Percentiles rank a stretch among this genome's conserved stretches.
Conservation (phyloP, 1,284 basidiomycete genomes). For the Leccinum angustisporum region DNA sequence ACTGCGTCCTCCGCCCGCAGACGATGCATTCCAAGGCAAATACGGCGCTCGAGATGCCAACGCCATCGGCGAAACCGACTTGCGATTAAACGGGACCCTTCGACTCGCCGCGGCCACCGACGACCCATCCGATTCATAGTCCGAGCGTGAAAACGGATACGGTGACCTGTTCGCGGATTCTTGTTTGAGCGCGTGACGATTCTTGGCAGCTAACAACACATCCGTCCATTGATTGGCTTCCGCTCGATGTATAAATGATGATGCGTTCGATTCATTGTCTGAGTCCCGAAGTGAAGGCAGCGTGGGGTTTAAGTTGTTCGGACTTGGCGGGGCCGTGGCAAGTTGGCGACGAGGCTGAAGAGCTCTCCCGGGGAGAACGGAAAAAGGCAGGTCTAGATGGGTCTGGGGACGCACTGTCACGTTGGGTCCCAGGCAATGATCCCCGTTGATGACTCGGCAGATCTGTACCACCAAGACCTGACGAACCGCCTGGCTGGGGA, state of each 20-base stretch:
- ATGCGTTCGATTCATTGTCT: conserved; percentile 22
- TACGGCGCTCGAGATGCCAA: conserved; percentile 42
- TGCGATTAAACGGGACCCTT: conserved; percentile 61
- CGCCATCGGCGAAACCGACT: conserved; percentile 72
- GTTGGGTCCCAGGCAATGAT: conserved; percentile 42
- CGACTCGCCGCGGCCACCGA: conserved; percentile 42
- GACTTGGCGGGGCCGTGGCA: conserved; percentile 41
- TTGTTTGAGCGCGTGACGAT: conserved; percentile 41
- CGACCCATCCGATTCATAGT: conserved; percentile 52
- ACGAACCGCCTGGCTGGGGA: conserved; percentile 16
- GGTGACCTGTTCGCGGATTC: conserved; percentile 39
- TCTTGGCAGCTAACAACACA: conserved; percentile 38
- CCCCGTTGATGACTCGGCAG: conserved; percentile 32
- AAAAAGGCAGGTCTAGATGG: conserved; percentile 57
- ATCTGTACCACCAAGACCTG: conserved; percentile 7
- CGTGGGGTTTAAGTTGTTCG: conserved; percentile 33
- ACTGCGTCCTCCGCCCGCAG: conserved; percentile 4
- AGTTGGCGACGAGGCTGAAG: conserved; percentile 34
- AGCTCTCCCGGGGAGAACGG: conserved; percentile 56
- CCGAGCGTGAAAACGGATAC: conserved; percentile 35
- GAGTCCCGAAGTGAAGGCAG: conserved; percentile 30
- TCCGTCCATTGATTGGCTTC: conserved; percentile 47
- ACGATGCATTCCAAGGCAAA: conserved; percentile 20
- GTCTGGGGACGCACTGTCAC: conserved; percentile 39
- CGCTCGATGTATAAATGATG: conserved; percentile 36